phyloP scores from a whole-genome alignment of 441 rosid species.

The Populus hybrid region DNA sequence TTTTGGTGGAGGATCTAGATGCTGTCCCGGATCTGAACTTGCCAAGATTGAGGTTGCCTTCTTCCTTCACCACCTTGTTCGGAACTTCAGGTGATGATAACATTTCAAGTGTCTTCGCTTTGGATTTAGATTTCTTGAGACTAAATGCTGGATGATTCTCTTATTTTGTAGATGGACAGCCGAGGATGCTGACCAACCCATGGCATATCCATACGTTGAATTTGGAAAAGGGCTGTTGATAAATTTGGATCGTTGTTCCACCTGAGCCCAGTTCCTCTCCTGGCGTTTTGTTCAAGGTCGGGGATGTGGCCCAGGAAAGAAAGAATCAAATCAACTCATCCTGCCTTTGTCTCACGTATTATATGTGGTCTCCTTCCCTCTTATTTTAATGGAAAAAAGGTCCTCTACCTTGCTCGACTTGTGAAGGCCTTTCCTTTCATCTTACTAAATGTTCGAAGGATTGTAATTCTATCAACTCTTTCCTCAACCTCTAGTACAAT shows the following conservation, averaged over 20 bases:
- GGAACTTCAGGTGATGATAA: conserved; percentile 47
- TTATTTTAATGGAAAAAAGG: neutral
- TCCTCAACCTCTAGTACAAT: neutral
- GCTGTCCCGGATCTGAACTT: conserved; percentile 68
- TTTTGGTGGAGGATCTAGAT: conserved; percentile 70
- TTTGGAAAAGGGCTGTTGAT: conserved; percentile 41
- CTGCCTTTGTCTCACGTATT: too few species aligned
- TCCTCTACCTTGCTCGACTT: neutral
- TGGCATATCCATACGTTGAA: conserved; percentile 58
- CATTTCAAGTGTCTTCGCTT: too few species aligned
- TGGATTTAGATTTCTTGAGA: conserved; percentile 8
- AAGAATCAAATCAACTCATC: too few species aligned
- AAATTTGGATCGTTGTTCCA: conserved; percentile 27
- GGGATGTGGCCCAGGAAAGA: neutral
- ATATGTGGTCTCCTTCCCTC: neutral
- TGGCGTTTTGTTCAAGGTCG: neutral
- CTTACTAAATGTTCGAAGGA: conserved; percentile 7
- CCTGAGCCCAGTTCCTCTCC: neutral
- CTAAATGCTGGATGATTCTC: neutral
- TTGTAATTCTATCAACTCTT: conserved; percentile 5
- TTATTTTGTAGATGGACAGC: conserved; percentile 39
- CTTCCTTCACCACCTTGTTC: conserved; percentile 65
- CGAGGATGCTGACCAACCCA: conserved; percentile 39
- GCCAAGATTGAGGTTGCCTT: conserved; percentile 65
- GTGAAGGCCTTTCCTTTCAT: neutral